phyloP scores from a whole-genome alignment of 352 stramenopile species.

The Phytopythium chamaehyphon region DNA sequence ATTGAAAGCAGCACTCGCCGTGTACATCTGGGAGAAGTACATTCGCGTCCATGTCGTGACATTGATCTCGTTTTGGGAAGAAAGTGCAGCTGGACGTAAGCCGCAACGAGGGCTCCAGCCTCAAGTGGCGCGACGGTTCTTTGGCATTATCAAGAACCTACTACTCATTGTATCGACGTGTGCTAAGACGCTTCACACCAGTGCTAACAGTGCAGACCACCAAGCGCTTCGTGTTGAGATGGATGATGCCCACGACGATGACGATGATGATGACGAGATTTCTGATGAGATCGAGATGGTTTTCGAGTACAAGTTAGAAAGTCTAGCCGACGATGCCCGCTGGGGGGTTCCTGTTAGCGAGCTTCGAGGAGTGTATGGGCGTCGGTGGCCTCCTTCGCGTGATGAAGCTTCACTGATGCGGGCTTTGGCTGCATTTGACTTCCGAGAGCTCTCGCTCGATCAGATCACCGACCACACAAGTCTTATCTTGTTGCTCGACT shows the following conservation, averaged over 20 bases:
- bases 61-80: slow-evolving; percentile 80
- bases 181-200: slow-evolving; percentile 19
- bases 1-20: slow-evolving; percentile 56
- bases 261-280: slow-evolving; percentile 21
- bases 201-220: background rate
- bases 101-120: slow-evolving; percentile 69
- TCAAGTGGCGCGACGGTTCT: slow-evolving; percentile 71
- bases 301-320: slow-evolving; percentile 35
- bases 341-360: slow-evolving; percentile 52
- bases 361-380: slow-evolving; percentile 36
- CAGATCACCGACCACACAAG: slow-evolving; percentile 63
- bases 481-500: slow-evolving; percentile 76
- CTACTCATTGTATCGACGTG: slow-evolving; percentile 37
- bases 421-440: slow-evolving; percentile 33
- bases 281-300: slow-evolving; percentile 12
- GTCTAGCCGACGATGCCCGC: slow-evolving; percentile 32
- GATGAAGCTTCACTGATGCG: slow-evolving; percentile 45
- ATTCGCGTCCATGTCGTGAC: slow-evolving; percentile 79
- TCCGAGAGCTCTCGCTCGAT: slow-evolving; percentile 27
- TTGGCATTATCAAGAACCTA: slow-evolving; percentile 66
- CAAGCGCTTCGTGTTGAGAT: background rate
- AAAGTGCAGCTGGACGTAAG: slow-evolving; percentile 61
- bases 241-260: slow-evolving; percentile 13
- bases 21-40: slow-evolving; percentile 79
- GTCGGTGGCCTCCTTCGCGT: slow-evolving; percentile 56